These are phyloP conservation scores for Cotoneaster glaucophyllus DNA, from an alignment of 306 rosid genomes.

Conservation along the genomic window DNA sequence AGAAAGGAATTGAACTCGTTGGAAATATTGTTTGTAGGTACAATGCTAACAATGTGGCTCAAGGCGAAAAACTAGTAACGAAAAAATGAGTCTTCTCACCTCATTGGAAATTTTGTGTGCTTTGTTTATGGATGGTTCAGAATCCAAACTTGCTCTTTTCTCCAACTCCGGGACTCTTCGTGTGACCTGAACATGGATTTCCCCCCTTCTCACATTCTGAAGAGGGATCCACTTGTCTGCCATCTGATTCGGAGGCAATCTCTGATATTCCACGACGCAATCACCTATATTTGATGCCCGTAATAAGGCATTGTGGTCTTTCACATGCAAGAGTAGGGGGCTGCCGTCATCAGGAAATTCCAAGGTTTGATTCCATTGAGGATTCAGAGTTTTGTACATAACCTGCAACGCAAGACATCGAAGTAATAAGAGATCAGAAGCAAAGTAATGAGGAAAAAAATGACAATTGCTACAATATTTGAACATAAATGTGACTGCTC, in stretches of 20 bases:
- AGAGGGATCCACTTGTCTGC: constrained; percentile 98
- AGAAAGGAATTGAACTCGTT: not conserved
- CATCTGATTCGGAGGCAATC: constrained; percentile 70
- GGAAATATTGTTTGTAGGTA: not conserved
- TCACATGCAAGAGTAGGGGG: constrained; percentile 64
- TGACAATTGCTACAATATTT: not conserved
- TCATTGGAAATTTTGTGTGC: constrained; percentile 63
- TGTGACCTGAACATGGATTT: constrained; percentile 78
- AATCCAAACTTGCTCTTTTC: constrained; percentile 49
- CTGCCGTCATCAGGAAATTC: constrained; percentile 87
- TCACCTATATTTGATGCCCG: constrained; percentile 77
- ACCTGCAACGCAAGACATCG: constrained; percentile 41
- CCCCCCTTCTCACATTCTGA: constrained; percentile 84
- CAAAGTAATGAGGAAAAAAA: not conserved
- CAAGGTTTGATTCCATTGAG: constrained; percentile 89
- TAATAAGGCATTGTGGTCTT: constrained; percentile 75
- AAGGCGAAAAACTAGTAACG: not conserved
- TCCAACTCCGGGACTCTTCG: constrained; percentile 71
- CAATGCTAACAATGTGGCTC: not conserved
- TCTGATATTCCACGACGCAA: constrained; percentile 82
- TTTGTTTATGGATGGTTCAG: constrained; percentile 60
- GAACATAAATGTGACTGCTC: constrained; percentile 6
- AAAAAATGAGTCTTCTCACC: constrained; percentile 44
- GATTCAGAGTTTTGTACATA: constrained; percentile 68
- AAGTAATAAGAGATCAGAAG: constrained; percentile 2